Conservation (phyloP, 176 grass and related monocot genomes). For the Bromus sterilis region DNA sequence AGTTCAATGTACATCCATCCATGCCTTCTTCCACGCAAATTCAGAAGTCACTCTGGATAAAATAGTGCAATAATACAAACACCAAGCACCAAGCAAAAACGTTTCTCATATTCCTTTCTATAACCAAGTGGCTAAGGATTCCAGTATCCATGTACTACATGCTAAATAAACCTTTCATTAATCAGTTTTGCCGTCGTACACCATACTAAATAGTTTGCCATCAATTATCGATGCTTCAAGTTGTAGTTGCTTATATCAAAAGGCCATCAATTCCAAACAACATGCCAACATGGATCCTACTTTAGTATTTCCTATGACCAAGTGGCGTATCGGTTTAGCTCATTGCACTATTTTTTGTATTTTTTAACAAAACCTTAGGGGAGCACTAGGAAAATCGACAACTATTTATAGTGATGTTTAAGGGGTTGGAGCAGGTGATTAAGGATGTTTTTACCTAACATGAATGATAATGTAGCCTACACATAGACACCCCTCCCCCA, state of each 20-base stretch:
- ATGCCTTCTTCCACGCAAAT: neutral
- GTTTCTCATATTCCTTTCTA: neutral
- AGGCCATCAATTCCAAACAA: neutral
- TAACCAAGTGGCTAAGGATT: neutral
- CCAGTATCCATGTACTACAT: neutral
- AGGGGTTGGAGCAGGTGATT: no score
- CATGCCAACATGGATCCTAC: conserved; percentile 7
- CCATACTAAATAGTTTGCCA: neutral
- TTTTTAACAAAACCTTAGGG: neutral
- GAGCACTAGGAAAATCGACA: neutral
- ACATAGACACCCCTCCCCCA: no score
- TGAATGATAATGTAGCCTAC: no score
- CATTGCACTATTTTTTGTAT: neutral
- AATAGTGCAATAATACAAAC: neutral
- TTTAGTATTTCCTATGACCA: neutral
- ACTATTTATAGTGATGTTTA: no score
- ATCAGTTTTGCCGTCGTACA: conserved; percentile 10
- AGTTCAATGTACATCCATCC: neutral
- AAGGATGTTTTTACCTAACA: no score
- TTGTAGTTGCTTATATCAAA: conserved; percentile 9
- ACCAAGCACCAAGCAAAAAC: neutral
- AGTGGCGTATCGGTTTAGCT: neutral
- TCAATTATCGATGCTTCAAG: neutral
- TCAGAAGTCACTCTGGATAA: neutral
- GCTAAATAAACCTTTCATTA: neutral